phyloP scores from a whole-genome alignment of 1,284 basidiomycete genomes.

The Ustilago tritici region DNA sequence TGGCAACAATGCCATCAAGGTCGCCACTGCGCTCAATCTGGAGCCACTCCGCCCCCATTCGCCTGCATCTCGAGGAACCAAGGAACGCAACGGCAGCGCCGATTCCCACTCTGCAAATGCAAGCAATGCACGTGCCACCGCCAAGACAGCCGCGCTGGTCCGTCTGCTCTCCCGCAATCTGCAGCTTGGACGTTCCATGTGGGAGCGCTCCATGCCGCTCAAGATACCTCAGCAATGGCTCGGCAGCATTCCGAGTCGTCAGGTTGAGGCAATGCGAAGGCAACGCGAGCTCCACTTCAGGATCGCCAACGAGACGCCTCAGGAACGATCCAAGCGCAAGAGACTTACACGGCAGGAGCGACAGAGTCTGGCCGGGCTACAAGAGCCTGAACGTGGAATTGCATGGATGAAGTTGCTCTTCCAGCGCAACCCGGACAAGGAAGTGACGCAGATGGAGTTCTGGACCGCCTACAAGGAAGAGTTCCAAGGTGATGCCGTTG shows the following conservation, averaged over 20 bases:
- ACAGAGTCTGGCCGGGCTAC: slow-evolving; percentile 34
- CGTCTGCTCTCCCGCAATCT: slow-evolving; percentile 57
- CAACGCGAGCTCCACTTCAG: slow-evolving; percentile 43
- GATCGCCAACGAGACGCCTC: slow-evolving; percentile 40
- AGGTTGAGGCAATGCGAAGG: slow-evolving; percentile 19
- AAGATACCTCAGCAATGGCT: slow-evolving; percentile 42
- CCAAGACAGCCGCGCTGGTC: slow-evolving; percentile 39
- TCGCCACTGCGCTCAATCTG: slow-evolving; percentile 25
- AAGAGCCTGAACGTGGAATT: slow-evolving; percentile 61
- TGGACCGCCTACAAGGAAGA: slow-evolving; percentile 86
- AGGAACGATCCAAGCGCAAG: slow-evolving; percentile 47
- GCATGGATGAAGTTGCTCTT: slow-evolving; percentile 80
- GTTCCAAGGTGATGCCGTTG: slow-evolving; percentile 71
- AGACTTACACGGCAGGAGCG: slow-evolving; percentile 49
- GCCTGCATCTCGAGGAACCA: background rate
- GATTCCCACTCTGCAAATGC: background rate
- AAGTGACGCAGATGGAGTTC: slow-evolving; percentile 88
- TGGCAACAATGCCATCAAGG: slow-evolving; percentile 58
- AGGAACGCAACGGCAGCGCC: background rate
- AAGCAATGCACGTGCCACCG: slow-evolving; percentile 13
- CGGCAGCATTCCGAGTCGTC: slow-evolving; percentile 23
- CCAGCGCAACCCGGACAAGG: slow-evolving; percentile 76
- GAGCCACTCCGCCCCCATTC: slow-evolving; percentile 7
- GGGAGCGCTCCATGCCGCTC: slow-evolving; percentile 54
- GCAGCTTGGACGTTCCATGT: slow-evolving; percentile 53